These are phyloP conservation scores for Bidens hawaiensis DNA, from an alignment of 140 eudicot species.

Conservation along the genomic window DNA sequence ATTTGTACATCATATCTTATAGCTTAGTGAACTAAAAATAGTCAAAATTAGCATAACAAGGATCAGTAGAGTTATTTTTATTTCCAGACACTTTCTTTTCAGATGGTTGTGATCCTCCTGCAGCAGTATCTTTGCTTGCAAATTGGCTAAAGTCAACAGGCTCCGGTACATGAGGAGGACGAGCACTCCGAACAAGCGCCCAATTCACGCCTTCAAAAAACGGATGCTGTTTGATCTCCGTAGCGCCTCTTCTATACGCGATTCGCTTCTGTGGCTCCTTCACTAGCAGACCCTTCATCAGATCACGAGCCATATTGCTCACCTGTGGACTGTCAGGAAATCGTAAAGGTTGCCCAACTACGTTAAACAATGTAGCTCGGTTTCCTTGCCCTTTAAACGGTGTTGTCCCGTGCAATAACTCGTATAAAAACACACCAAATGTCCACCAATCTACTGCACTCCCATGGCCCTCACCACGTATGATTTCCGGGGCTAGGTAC, in stretches of 20 bases:
- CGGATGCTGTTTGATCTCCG: slow-evolving; percentile 56
- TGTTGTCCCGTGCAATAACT: slow-evolving; percentile 46
- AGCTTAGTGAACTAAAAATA: slow-evolving; percentile 28
- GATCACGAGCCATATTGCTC: slow-evolving; percentile 34
- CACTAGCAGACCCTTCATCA: slow-evolving; percentile 43
- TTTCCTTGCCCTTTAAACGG: slow-evolving; percentile 49
- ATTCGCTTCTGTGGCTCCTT: slow-evolving; percentile 53
- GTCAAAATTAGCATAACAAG: slow-evolving; percentile 42
- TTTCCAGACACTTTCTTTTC: slow-evolving; percentile 36
- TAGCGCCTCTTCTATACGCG: slow-evolving; percentile 54
- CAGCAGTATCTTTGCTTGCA: slow-evolving; percentile 33
- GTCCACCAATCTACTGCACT: background rate
- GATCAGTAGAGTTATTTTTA: slow-evolving; percentile 26
- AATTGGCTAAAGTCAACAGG: slow-evolving; percentile 42
- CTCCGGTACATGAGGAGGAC: slow-evolving; percentile 49
- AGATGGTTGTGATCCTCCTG: background rate
- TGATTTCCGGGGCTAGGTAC: slow-evolving; percentile 1
- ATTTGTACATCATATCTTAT: background rate
- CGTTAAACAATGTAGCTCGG: background rate
- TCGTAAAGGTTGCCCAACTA: background rate
- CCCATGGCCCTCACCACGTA: background rate
- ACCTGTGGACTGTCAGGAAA: slow-evolving; percentile 31
- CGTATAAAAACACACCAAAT: slow-evolving; percentile 20
- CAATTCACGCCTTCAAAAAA: slow-evolving; percentile 53
- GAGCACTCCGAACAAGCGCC: slow-evolving; percentile 49